phyloP scores from a whole-genome alignment of 1,284 basidiomycete species.

The Marasmius sp. region DNA sequence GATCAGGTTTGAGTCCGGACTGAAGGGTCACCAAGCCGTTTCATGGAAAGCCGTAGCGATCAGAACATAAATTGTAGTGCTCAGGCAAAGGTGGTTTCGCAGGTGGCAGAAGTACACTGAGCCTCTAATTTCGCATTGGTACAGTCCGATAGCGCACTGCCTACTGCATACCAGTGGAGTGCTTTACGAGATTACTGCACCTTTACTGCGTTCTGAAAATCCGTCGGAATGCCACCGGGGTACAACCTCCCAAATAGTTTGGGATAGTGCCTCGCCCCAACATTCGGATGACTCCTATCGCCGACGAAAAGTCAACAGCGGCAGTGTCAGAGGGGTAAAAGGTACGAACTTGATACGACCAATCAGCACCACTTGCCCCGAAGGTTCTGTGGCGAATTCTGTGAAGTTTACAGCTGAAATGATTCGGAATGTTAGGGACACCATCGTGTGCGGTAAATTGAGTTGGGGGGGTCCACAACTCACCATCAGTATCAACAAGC shows the following conservation, averaged over 20 bases:
- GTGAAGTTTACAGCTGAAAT: slow-evolving; percentile 69
- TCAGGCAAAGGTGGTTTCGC: too few species aligned
- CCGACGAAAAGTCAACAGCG: background rate
- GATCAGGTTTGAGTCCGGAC: too few species aligned
- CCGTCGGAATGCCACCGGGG: slow-evolving; percentile 57
- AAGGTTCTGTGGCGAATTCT: slow-evolving; percentile 67
- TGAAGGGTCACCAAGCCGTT: too few species aligned
- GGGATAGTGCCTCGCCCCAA: slow-evolving; percentile 72
- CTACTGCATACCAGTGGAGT: background rate
- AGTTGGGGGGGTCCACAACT: slow-evolving; percentile 24
- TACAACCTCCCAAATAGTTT: slow-evolving; percentile 68
- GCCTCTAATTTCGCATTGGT: background rate
- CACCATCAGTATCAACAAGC: slow-evolving; percentile 61
- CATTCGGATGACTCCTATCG: slow-evolving; percentile 78
- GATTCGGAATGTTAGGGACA: background rate
- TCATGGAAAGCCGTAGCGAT: too few species aligned
- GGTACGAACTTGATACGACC: slow-evolving; percentile 64
- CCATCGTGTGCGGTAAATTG: background rate
- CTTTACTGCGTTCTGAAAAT: slow-evolving; percentile 11
- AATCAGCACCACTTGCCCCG: slow-evolving; percentile 70
- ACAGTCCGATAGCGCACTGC: background rate
- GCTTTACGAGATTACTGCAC: background rate
- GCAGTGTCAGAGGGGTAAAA: background rate
- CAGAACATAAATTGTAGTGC: too few species aligned
- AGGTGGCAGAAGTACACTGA: too few species aligned